A percentile compares a stretch with the other conserved stretches of the same genome.
Evolutionary conservation across 2,329 filamentous ascomycete genomes (phyloP).

Genomic region (Xylaria sp.): DNA sequence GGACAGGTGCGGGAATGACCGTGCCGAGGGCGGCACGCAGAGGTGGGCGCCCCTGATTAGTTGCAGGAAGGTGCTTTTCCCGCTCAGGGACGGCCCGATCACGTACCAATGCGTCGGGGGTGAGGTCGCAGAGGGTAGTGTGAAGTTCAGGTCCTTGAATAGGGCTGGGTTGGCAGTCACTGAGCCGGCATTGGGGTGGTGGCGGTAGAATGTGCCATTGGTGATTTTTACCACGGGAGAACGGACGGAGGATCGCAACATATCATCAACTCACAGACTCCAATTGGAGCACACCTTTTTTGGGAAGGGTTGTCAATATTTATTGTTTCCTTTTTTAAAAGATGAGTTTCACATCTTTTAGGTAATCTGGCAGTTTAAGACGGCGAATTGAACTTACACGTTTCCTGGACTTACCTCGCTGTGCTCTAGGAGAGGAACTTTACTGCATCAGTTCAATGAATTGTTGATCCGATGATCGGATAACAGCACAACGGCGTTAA

Average conservation of each 20-base stretch:
- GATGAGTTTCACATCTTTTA: neutral
- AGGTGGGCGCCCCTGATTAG: slow-evolving; percentile 71
- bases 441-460: neutral
- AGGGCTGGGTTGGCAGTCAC: slow-evolving; percentile 61
- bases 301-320: neutral
- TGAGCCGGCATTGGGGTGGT: slow-evolving; percentile 55
- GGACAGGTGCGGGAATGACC: slow-evolving; percentile 73
- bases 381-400: slow-evolving; percentile 1
- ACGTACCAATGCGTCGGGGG: slow-evolving; percentile 70
- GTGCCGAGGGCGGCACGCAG: slow-evolving; percentile 66
- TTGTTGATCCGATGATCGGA: slow-evolving; percentile 22
- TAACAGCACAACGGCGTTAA: slow-evolving; percentile 7
- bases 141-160: slow-evolving; percentile 66
- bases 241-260: slow-evolving; percentile 35
- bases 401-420: neutral
- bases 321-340: neutral
- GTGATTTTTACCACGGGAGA: slow-evolving; percentile 64
- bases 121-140: slow-evolving; percentile 53
- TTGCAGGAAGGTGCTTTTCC: slow-evolving; percentile 78
- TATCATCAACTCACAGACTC: slow-evolving; percentile 7
- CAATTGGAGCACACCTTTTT: neutral
- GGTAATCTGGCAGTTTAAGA: neutral
- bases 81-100: slow-evolving; percentile 70
- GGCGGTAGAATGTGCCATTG: slow-evolving; percentile 78
- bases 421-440: neutral